phyloP scores from a whole-genome alignment of 2,329 filamentous ascomycete species.

The Alternaria incomplexa region DNA sequence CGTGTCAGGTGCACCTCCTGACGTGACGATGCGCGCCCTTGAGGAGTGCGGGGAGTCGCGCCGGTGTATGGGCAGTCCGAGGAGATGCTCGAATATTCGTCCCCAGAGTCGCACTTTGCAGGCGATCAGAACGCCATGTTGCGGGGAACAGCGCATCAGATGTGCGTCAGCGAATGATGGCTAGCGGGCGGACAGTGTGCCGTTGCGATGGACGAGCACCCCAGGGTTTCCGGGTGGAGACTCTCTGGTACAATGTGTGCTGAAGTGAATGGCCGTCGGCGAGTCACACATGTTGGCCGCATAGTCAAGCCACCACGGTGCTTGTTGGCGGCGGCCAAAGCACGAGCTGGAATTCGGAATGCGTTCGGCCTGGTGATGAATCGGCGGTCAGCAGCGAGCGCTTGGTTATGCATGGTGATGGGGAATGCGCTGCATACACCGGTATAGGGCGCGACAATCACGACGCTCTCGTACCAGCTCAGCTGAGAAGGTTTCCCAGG shows the following conservation, averaged over 20 bases:
- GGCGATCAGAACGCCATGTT: slow-evolving; percentile 29
- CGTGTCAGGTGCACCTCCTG: not conserved
- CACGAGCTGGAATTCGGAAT: not conserved
- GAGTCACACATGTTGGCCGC: slow-evolving; percentile 16
- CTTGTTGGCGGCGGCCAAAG: slow-evolving; percentile 4
- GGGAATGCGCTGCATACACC: slow-evolving; percentile 1
- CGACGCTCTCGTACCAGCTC: not conserved
- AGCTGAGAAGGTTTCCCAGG: slow-evolving; percentile 1
- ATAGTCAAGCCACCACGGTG: slow-evolving; percentile 12
- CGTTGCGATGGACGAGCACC: slow-evolving; percentile 17
- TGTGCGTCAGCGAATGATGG: slow-evolving; percentile 21
- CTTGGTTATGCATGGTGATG: not conserved
- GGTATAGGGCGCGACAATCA: not conserved
- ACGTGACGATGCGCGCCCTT: slow-evolving; percentile 6
- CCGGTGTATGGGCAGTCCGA: slow-evolving; percentile 26
- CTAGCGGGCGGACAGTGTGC: slow-evolving; percentile 18
- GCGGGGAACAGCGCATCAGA: slow-evolving; percentile 32
- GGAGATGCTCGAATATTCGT: slow-evolving; percentile 37
- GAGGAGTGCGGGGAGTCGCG: slow-evolving; percentile 10
- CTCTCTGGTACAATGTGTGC: slow-evolving; percentile 20
- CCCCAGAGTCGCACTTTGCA: slow-evolving; percentile 18
- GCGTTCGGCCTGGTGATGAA: not conserved
- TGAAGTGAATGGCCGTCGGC: slow-evolving; percentile 25
- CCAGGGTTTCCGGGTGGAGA: slow-evolving; percentile 29
- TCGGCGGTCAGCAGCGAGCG: slow-evolving; percentile 10